Conservation (phyloP, 345 rosid genomes). For the Salix caprea region DNA sequence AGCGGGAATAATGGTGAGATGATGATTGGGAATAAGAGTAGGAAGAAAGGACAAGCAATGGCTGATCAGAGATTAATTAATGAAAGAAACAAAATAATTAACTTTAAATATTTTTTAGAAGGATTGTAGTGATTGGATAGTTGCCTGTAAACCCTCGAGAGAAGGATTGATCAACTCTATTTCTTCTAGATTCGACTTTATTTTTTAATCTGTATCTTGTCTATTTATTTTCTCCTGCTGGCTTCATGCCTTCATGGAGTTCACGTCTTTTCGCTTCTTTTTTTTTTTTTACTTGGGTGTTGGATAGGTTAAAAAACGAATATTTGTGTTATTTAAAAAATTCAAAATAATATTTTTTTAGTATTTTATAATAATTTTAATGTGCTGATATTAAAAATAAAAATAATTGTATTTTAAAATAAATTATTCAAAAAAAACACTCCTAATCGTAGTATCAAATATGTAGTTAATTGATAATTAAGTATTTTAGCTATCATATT, state of each 20-base stretch:
- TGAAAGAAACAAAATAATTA: not conserved
- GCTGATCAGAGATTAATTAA: not conserved
- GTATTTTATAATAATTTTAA: too few species aligned
- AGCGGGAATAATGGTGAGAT: slow-evolving; percentile 52
- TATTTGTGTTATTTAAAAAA: too few species aligned
- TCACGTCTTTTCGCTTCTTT: not conserved
- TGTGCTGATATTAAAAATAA: too few species aligned
- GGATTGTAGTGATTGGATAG: not conserved
- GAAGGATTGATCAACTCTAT: not conserved
- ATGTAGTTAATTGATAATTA: too few species aligned
- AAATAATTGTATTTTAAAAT: too few species aligned
- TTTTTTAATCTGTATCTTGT: not conserved
- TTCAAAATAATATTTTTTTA: too few species aligned
- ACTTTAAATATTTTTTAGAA: not conserved
- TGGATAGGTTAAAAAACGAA: not conserved
- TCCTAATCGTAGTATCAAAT: too few species aligned
- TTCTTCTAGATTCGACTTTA: too few species aligned
- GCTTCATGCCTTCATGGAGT: not conserved
- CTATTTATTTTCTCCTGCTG: not conserved
- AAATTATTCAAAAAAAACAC: not conserved
- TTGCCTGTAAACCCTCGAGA: too few species aligned
- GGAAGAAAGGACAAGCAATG: not conserved
- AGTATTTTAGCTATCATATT: too few species aligned
- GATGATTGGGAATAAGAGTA: not conserved
- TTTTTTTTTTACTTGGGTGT: not conserved